Base-by-base conservation (phyloP, 768 basidiomycete species). In the Suillus tomentosus region DNA sequence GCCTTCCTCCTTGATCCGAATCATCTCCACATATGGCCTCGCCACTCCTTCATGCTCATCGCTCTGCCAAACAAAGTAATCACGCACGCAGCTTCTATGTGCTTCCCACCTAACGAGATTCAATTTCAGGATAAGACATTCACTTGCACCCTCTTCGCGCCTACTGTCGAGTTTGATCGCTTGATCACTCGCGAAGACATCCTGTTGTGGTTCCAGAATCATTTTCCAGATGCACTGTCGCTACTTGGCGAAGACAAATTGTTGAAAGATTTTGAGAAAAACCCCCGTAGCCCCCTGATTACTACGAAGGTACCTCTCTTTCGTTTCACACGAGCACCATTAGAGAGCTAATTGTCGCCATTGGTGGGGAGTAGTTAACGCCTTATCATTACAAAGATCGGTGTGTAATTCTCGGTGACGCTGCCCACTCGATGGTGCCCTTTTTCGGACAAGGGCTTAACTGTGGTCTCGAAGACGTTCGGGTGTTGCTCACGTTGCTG, bases 41-140 rank as follows among this genome's bases (percentile, higher is more conserved):
- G 96, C 74, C 93, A 95, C 77, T 94, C 95, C 55, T 99, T 99
- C 84, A 99, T 99, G 96, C 87, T 99, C 71, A 98, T 99, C 72
- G 96, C 95, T 24, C 87, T 99, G 63, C 95, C 96, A 69, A 99
- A 99, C 82, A 90, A 92, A 84, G 96, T 96, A 79, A 79, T 71
- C 71, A 48, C 36, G 55, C 63, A 69, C 50, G 13, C 48, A 64
- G 71, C 71, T 71, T 66, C 65, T 68, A 53, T 61, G 65, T 62
- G 61, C 74, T 72, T 72, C 76, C 73, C 70, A 65, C 65, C 64
- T 67, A 62, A 67, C 61, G 34, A 54, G 45, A 60, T 62, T 63
- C 64, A 36, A 67, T 68, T 66, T 65, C 77, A 98, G 96, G 96
- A 99, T 78, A 92, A 88, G 79, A 90, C 95, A 40, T 99, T 99